Base-by-base conservation (phyloP, 176 grass and related monocot species). In the Zoysia pacifica region DNA sequence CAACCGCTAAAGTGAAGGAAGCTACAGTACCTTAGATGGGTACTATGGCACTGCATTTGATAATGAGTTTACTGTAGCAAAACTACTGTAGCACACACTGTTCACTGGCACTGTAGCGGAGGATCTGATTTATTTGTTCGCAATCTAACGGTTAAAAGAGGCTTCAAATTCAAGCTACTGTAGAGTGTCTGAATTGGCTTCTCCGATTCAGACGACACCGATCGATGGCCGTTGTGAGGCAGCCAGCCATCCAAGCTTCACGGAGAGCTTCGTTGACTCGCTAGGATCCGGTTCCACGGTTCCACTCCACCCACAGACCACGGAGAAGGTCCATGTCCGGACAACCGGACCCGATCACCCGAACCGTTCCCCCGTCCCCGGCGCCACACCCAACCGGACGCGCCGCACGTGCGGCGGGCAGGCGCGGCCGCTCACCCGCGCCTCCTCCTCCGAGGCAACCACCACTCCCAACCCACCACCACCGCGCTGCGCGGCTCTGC, bases 321-420 rank as follows among this genome's bases (percentile, higher is more conserved):
- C 56, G 28, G 56, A 10, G 58, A 19, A 62, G 9, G 59, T 61
- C 20, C 7, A 18, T 7, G 43, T 15, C 6, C 59, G 11, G n/a
- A 13, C 72, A 12, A 1, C 48, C 48, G 16, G 3, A 61, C 28
- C 28, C 28, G 28, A 28, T 28, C 59, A 0, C 11, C 58, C 80
- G 28, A 83, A 84, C 86, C 62, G 75, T 19, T 54, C 40, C 79
- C 85, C 37, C 55, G 9, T 41, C 58, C 40, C 65, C 37, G 51
- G 76, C 77, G 52, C 80, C 86, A 61, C 67, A 53, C 45, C 46
- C 86, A 67, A 69, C 43, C 86, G 45, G 45, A 7, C 51, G 48
- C 28, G 16, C 55, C 50, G 68, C 86, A 79, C 86, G 86, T 79
- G 80, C 86, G 28, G 28, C 28, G 28, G 28, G 28, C 28, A 28